These are phyloP conservation scores for Chytriomyces hyalinus DNA, from an alignment of 192 early-diverging fungal genomes.

Conservation along the genomic window DNA sequence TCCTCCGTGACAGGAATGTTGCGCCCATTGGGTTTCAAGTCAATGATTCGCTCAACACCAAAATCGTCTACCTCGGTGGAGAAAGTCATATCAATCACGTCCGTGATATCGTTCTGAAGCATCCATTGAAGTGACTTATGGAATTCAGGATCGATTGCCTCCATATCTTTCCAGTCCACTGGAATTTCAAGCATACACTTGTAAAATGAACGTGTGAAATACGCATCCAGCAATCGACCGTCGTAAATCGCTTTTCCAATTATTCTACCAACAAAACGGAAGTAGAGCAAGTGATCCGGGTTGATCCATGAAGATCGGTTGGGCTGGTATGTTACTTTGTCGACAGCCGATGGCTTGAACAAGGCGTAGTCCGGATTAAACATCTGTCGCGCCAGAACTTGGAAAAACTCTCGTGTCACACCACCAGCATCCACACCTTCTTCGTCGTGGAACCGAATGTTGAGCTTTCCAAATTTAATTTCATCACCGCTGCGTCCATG, in stretches of 20 bases:
- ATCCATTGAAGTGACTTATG: constrained; percentile 99
- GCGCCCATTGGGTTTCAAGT: constrained; percentile 85
- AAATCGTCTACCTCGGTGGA: constrained; percentile 93
- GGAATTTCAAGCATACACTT: constrained; percentile 91
- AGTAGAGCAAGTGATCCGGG: constrained; percentile 92
- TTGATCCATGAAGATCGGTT: constrained; percentile 91
- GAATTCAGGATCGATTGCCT: constrained; percentile 96
- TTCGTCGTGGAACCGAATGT: constrained; percentile 92
- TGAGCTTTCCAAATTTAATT: constrained; percentile 91
- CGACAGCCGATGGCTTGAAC: constrained; percentile 93
- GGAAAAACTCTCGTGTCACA: constrained; percentile 98
- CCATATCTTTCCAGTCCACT: constrained; percentile 97
- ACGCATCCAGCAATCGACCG: constrained; percentile 89
- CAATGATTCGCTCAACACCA: constrained; percentile 82
- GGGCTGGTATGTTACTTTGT: constrained; percentile 97
- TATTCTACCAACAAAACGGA: constrained; percentile 97
- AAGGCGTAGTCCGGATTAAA: constrained; percentile 98
- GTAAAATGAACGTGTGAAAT: constrained; percentile 99
- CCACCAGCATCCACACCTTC: constrained; percentile 98
- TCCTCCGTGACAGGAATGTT: constrained; percentile 91
- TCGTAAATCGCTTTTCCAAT: constrained; percentile 99
- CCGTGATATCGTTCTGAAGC: constrained; percentile 93
- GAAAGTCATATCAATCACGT: constrained; percentile 93
- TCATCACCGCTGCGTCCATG: constrained; percentile 89
- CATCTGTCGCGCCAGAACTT: constrained; percentile 94